Base-by-base conservation (phyloP, 345 rosid genomes). In the Ceriops zippeliana region DNA sequence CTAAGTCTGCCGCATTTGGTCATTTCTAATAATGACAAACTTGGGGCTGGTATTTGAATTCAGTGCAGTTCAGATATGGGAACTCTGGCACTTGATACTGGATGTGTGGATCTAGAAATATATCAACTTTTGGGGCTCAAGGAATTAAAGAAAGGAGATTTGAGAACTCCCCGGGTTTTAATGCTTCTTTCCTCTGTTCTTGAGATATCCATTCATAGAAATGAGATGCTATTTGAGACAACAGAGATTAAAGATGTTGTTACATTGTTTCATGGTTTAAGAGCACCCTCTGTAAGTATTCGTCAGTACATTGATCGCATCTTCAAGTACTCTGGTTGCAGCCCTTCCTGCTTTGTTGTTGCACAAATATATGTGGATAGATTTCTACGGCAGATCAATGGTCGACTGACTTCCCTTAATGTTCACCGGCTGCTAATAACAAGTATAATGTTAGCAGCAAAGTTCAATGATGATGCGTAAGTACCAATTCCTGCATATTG, bases 391-490 rank as follows among this genome's bases (percentile, higher is more conserved):
- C 65, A 62, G 52, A 83, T 82, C 28, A 75, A 83, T 51, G 71
- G 85, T 72, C 85, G 15, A 52, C 81, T 93, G 74, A 88, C 80
- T 2, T 85, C 89, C 37, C 86, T 82, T 35, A 93, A 91, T 52
- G 88, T 91, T 61, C 98, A 93, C 53, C 91, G 96, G 58, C 95
- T 91, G 73, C 78, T 91, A 62, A 81, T 93, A 6, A 93, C 96
- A 5, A 83, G 86, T 76, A 86, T 91, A 15, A 89, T 86, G 85
- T 63, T 91, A 47, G 97, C 98, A 7, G 98, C 89, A 51, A 93
- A 93, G 78, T 90, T 90, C 67, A 72, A 85, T 1, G 97, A 93
- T 57, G 96, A 93, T 59, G 83, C 86, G 98, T 92, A 78, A 85
- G 86, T 80, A 58, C 61, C 47, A 22, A 53, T 35, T 49, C 42